Base-by-base conservation (phyloP, 352 stramenopile genomes). In the Paralagenidium karlingii region DNA sequence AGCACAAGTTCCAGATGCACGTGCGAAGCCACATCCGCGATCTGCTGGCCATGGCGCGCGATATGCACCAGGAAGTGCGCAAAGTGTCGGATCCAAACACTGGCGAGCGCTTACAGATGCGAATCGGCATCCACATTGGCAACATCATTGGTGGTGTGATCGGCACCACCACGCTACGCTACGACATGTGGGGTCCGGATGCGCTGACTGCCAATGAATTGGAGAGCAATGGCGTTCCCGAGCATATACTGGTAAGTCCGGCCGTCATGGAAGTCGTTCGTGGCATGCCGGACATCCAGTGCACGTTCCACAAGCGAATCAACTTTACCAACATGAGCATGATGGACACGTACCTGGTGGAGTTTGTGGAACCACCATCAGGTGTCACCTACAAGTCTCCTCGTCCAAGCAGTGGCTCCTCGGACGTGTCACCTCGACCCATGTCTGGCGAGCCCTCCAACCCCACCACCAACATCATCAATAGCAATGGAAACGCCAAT, bases 101-200 rank as follows among this genome's bases (percentile, higher is more conserved):
- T 0, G 77, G 77, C 24, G 74, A 91, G 47, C 55, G 67, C 7
- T 43, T 93, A 30, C 73, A 89, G 44, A 91, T 93, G 75, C 77
- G 80, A 9, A 90, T 91, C 9, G 80, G 80, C 8, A 89, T 93
- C 37, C 80, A 91, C 49, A 68, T 89, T 20, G 80, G 80, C 40
- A 87, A 82, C 42, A 90, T 93, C 50, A 89, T 93, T 41, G 80
- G 71, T 10, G 75, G 77, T 7, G 77, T 93, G 21, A 93, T 93
- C 38, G 80, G 80, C 26, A 90, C 77, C 4, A 81, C 69, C 3
- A 91, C 75, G 18, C 43, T 93, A n/a, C 75, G 77, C 10, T 93
- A 90, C 49, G 80, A 93, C 36, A 93, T 91, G 73, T 93, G 77
- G 80, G 77, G 80, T 0, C 73, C 75, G 0, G 76, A 91, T 22